These are phyloP conservation scores for Diaporthe ampelina DNA, from an alignment of 2,329 filamentous ascomycete species.

Conservation along the genomic window DNA sequence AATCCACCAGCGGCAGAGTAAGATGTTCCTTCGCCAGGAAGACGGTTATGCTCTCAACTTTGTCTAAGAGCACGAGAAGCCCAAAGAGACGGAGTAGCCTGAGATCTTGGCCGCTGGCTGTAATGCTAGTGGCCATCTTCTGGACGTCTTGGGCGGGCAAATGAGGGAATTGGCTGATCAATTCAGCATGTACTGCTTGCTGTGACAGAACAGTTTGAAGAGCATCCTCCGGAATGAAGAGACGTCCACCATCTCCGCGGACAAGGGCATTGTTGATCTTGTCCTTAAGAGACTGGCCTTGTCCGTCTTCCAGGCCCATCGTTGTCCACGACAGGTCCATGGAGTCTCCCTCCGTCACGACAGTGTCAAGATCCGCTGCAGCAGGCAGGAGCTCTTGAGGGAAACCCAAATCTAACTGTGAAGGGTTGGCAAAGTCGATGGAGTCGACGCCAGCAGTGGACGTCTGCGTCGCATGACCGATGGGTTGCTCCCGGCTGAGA, in stretches of 20 bases:
- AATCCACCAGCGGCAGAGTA: constrained; percentile 23
- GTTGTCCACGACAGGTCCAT: constrained; percentile 38
- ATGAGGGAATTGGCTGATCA: constrained; percentile 19
- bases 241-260: constrained; percentile 38
- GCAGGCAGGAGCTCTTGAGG: constrained; percentile 2
- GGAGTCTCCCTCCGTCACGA: neutral
- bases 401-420: constrained; percentile 10
- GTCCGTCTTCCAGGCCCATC: constrained; percentile 13
- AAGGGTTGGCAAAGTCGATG: constrained; percentile 38
- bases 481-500: constrained; percentile 28
- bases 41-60: constrained; percentile 32
- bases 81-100: constrained; percentile 37
- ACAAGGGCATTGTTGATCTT: constrained; percentile 37
- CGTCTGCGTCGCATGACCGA: constrained; percentile 23
- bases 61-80: constrained; percentile 33
- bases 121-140: constrained; percentile 30
- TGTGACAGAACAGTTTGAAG: constrained; percentile 31
- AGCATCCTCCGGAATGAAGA: constrained; percentile 38
- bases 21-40: constrained; percentile 31
- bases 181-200: constrained; percentile 29
- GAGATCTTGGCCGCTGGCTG: neutral
- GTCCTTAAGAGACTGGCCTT: constrained; percentile 35
- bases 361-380: constrained; percentile 9
- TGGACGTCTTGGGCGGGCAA: constrained; percentile 32
- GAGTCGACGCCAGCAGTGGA: constrained; percentile 36